Conservation (phyloP, 768 basidiomycete species). For the Lactarius sp. region DNA sequence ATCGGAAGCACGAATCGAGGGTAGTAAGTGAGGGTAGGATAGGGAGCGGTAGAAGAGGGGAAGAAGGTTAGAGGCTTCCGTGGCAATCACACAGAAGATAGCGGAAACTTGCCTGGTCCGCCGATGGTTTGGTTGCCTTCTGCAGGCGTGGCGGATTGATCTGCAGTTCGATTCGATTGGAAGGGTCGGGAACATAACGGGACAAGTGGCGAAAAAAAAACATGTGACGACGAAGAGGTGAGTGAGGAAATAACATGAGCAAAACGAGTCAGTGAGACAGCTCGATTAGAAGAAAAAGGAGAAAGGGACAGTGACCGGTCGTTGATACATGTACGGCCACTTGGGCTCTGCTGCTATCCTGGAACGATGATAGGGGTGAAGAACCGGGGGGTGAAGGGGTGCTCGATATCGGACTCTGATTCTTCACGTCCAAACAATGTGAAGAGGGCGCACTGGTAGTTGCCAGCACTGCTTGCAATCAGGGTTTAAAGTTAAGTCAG, state of each 20-base stretch:
- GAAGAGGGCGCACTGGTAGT: background rate
- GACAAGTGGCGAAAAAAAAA: slow-evolving; percentile 10
- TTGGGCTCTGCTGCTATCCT: background rate
- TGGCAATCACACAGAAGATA: slow-evolving; percentile 22
- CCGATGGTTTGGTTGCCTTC: slow-evolving; percentile 15
- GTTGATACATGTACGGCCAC: slow-evolving; percentile 1
- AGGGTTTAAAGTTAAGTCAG: slow-evolving; percentile 24
- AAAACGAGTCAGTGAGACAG: slow-evolving; percentile 18
- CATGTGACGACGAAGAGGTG: slow-evolving; percentile 11
- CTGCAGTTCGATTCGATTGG: slow-evolving; percentile 22
- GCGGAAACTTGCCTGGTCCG: slow-evolving; percentile 23
- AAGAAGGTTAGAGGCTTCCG: slow-evolving; percentile 21
- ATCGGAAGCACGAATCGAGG: slow-evolving; percentile 23
- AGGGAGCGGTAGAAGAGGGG: slow-evolving; percentile 22
- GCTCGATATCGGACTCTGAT: slow-evolving; percentile 17
- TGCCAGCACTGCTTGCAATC: slow-evolving; percentile 23
- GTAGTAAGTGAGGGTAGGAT: slow-evolving; percentile 7
- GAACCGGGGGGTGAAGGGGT: slow-evolving; percentile 15
- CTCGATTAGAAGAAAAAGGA: background rate
- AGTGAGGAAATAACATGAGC: slow-evolving; percentile 16
- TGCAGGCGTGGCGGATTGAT: slow-evolving; percentile 23
- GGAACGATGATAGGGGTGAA: slow-evolving; percentile 16
- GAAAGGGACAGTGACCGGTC: slow-evolving; percentile 21
- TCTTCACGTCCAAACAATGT: slow-evolving; percentile 3
- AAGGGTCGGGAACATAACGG: slow-evolving; percentile 12